Percentiles rank a stretch among this genome's conserved stretches.
phyloP scores from a whole-genome alignment of 2,329 filamentous ascomycete genomes.

The Chaetomium sp. region DNA sequence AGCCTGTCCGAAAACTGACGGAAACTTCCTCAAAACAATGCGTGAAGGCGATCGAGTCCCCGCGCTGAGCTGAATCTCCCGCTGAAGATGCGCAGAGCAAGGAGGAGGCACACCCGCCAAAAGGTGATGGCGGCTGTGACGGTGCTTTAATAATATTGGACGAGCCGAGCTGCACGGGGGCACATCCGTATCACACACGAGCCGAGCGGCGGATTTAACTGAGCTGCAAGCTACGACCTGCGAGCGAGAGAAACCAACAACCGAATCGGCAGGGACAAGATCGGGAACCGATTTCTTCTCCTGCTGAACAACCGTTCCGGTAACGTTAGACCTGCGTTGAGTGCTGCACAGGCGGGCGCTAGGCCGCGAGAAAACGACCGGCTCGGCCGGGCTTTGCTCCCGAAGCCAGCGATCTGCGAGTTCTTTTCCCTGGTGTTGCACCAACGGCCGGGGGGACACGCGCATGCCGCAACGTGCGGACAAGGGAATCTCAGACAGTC shows the following conservation, averaged over 20 bases:
- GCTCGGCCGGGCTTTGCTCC: not conserved
- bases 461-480: constrained; percentile 13
- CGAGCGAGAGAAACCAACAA: not conserved
- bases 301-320: too few species aligned
- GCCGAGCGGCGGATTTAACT: constrained; percentile 1
- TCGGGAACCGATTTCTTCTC: not conserved
- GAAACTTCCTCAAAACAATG: too few species aligned
- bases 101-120: not conserved
- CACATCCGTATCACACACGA: constrained; percentile 26
- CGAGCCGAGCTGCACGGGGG: constrained; percentile 33
- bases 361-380: constrained; percentile 8
- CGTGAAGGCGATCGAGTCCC: too few species aligned
- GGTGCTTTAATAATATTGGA: constrained; percentile 46
- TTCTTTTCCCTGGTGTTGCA: constrained; percentile 7
- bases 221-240: constrained; percentile 1
- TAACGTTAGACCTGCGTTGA: not conserved
- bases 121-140: constrained; percentile 37
- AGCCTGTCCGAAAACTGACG: too few species aligned
- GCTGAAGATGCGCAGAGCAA: not conserved
- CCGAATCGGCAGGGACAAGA: not conserved
- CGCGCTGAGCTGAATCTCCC: too few species aligned
- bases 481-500: not conserved
- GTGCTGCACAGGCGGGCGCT: constrained; percentile 20
- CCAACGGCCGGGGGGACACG: not conserved
- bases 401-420: constrained; percentile 11